Base-by-base conservation (phyloP, 768 basidiomycete species). In the Pisolithus tinctorius region DNA sequence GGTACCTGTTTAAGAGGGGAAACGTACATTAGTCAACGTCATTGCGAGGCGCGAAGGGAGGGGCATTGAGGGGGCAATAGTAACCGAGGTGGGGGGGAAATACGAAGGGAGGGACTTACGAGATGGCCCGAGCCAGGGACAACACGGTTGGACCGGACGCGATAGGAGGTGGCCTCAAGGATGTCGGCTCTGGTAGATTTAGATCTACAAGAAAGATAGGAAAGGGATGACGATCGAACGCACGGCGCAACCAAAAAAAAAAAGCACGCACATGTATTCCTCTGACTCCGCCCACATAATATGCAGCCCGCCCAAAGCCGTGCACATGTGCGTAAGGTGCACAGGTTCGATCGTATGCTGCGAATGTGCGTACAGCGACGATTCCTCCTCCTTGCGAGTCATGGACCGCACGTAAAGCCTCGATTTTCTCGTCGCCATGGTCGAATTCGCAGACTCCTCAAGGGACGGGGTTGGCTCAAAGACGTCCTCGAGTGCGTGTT, bases 311-410 rank as follows among this genome's bases (percentile, higher is more conserved):
- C 40, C 49, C 56, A 66, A 55, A 13, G 47, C 29, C 9, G 17
- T 20, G 23, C 65, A 65, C 38, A 58, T 29, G 4, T 26, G n/a
- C 13, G 58, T 57, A 23, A 67, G 56, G 44, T 64, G 59, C 1
- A 45, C 38, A 6, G 65, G 59, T 5, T 61, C 55, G 23, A 67
- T 37, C 17, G 65, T 68, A 40, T 67, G 67, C 13, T 56, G 55
- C 23, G 47, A 13, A 50, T 63, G 64, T 2, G 49, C 16, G 43
- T 67, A 67, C 45, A 67, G 41, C 0, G 47, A 31, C 4, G 67
- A 52, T 43, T 67, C 65, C n/a, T 67, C 67, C 17, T 68, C 63
- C 23, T 61, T 67, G 51, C 61, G 66, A 29, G 63, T 3, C 4
- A 40, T 60, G 6, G 65, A 54, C 4, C 58, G 65, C 6, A 63